A percentile compares a stretch with the other conserved stretches of the same genome.
These are phyloP conservation scores for Apium graveolens DNA, from an alignment of 129 eudicot species.

Conservation along the genomic window DNA sequence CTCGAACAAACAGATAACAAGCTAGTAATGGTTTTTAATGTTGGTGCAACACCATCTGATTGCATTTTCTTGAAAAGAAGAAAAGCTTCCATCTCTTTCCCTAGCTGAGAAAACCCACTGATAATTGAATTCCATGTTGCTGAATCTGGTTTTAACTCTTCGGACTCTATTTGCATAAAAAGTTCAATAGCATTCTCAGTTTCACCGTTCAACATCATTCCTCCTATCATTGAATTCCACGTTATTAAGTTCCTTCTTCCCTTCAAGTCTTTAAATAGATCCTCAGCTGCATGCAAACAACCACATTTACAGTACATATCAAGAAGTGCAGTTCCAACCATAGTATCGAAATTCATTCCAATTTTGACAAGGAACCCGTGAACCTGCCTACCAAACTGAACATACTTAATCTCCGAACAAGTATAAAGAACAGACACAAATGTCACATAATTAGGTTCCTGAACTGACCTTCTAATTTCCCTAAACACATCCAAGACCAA, in stretches of 20 bases:
- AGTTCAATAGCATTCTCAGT: conserved; percentile 51
- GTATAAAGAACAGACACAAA: conserved; percentile 58
- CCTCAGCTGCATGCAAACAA: conserved; percentile 46
- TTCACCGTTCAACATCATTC: too few relatives aligned
- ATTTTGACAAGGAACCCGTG: conserved; percentile 48
- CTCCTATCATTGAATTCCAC: too few relatives aligned
- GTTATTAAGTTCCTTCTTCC: conserved; percentile 39
- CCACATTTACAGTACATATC: conserved; percentile 84
- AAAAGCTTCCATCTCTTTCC: conserved; percentile 49
- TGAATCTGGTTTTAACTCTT: conserved; percentile 62
- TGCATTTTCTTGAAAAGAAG: conserved; percentile 58
- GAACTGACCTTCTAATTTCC: conserved; percentile 28
- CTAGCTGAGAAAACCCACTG: conserved; percentile 48
- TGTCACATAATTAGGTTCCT: conserved; percentile 40
- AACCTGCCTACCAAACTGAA: conserved; percentile 51
- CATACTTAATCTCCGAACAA: conserved; percentile 33
- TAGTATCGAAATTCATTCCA: conserved; percentile 24
- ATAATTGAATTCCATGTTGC: conserved; percentile 90
- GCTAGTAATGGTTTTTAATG: conserved; percentile 49
- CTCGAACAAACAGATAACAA: conserved; percentile 61
- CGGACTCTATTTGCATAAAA: conserved; percentile 39
- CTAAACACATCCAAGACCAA: conserved; percentile 39
- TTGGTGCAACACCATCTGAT: conserved; percentile 28
- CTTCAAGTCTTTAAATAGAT: conserved; percentile 41
- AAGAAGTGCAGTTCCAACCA: conserved; percentile 62